Conservation (phyloP, 2,329 filamentous ascomycete species). For the Ophiostoma triangulosporum region DNA sequence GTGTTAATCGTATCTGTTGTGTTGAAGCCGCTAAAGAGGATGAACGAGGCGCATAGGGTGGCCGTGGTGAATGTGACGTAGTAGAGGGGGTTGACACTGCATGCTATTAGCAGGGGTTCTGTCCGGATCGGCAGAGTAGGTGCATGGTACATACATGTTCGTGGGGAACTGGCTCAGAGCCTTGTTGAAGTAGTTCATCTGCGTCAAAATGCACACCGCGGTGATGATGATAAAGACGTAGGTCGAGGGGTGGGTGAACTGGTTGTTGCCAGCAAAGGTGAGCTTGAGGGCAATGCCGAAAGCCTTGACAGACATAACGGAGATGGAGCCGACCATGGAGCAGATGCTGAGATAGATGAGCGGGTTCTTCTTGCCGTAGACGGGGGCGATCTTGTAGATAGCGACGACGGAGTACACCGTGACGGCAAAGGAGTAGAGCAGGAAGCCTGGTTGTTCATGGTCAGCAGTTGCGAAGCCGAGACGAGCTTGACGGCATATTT, state of each 20-base stretch:
- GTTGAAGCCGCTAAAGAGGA: constrained; percentile 92
- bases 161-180: constrained; percentile 92
- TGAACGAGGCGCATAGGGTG: constrained; percentile 87
- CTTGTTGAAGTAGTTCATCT: constrained; percentile 99
- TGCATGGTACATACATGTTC: constrained; percentile 63
- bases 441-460: constrained; percentile 53
- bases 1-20: constrained; percentile 86
- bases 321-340: constrained; percentile 91
- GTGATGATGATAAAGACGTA: constrained; percentile 96
- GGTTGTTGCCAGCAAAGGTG: constrained; percentile 84
- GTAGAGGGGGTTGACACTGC: constrained; percentile 85
- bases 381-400: constrained; percentile 89
- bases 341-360: constrained; percentile 96
- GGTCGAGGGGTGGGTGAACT: constrained; percentile 87
- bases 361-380: constrained; percentile 88
- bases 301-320: constrained; percentile 98
- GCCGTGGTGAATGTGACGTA: constrained; percentile 96
- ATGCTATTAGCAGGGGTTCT: constrained; percentile 17
- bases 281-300: constrained; percentile 97
- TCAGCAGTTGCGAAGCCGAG: constrained; percentile 12
- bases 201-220: constrained; percentile 83
- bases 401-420: constrained; percentile 76
- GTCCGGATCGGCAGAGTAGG: not conserved
- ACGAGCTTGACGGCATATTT: not conserved
- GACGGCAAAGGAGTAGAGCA: constrained; percentile 72